phyloP scores from a whole-genome alignment of 768 basidiomycete genomes.

The Leccinum variicolor region DNA sequence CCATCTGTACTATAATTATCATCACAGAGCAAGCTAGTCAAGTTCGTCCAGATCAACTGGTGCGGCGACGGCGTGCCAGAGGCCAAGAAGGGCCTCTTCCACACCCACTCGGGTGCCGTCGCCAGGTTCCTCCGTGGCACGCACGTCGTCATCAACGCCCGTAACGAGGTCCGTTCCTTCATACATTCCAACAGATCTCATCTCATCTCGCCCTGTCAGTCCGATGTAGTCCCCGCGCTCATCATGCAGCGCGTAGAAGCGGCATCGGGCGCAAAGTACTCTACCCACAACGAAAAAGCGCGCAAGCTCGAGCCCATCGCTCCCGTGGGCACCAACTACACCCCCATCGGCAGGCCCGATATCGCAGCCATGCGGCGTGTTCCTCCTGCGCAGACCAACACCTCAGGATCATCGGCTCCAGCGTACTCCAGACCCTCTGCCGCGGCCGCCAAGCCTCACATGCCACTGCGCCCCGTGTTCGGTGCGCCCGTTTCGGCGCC shows the following conservation, averaged over 20 bases:
- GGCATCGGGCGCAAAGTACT: conserved; percentile 89
- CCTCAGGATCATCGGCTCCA: not conserved
- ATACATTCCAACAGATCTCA: not conserved
- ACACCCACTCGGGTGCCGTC: conserved; percentile 80
- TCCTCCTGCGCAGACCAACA: conserved; percentile 28
- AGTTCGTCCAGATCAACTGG: conserved; percentile 97
- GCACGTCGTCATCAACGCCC: conserved; percentile 82
- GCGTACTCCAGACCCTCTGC: not conserved
- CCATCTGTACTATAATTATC: not conserved
- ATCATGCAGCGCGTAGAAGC: conserved; percentile 88
- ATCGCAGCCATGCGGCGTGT: conserved; percentile 56
- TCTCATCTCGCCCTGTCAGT: conserved; percentile 36
- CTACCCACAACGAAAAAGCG: conserved; percentile 72
- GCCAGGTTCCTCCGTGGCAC: conserved; percentile 76
- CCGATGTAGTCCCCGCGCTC: conserved; percentile 72
- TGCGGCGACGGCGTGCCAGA: conserved; percentile 96
- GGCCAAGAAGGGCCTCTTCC: conserved; percentile 88
- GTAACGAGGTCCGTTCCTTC: conserved; percentile 65
- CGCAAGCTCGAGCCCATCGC: conserved; percentile 76
- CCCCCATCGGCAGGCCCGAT: conserved; percentile 71
- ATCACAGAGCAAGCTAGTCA: conserved; percentile 70
- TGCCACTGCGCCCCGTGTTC: conserved; percentile 47
- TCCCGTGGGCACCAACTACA: conserved; percentile 75
- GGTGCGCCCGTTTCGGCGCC: conserved; percentile 42
- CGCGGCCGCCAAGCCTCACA: conserved; percentile 27